Evolutionary conservation across 345 rosid genomes (phyloP), one percentile per base, ranked within the genome.

Genomic region (Durio zibethinus): DNA sequence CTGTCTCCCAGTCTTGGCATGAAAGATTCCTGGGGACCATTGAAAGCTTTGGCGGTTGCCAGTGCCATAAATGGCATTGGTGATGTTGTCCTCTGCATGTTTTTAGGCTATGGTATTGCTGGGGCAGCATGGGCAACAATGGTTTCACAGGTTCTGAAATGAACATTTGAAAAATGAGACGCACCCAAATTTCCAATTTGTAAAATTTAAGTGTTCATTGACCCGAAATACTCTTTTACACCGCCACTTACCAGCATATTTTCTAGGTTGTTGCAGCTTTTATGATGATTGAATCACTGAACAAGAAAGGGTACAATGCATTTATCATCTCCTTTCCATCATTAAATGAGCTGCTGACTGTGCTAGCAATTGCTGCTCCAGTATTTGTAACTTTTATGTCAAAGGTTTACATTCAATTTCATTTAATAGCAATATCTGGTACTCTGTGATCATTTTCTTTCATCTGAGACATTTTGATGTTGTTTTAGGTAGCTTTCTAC

Each of bases 121-220:
- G 99, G 99, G 59, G 98, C 98, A 43, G 99, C 99, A 73, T 93
- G 93, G 96, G 94, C 97, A 43, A 92, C 99, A 50, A 83, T 90
- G 88, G 86, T 80, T 57, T 95, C 99, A 56, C 99, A 95, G 83
- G 99, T 95, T 82, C 48, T 73, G 72, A 59, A 33, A 33, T 33
- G 1, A 40, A 33, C 36, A 33, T 33, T 33, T 33, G n/a, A n/a
- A n/a, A n/a, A n/a, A n/a, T n/a, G n/a, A n/a, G n/a, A n/a, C n/a
- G n/a, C n/a, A 29, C 11, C 10, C 78, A 50, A 11, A 20, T 33
- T 31, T 70, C 74, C 23, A 7, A 29, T 48, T 16, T n/a, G n/a
- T n/a, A n/a, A n/a, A n/a, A n/a, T n/a, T n/a, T n/a, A n/a, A n/a
- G n/a, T n/a, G n/a, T n/a, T n/a, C n/a, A n/a, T n/a, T n/a, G n/a